Base-by-base conservation (phyloP, 768 basidiomycete genomes). In the Mycena floridula region DNA sequence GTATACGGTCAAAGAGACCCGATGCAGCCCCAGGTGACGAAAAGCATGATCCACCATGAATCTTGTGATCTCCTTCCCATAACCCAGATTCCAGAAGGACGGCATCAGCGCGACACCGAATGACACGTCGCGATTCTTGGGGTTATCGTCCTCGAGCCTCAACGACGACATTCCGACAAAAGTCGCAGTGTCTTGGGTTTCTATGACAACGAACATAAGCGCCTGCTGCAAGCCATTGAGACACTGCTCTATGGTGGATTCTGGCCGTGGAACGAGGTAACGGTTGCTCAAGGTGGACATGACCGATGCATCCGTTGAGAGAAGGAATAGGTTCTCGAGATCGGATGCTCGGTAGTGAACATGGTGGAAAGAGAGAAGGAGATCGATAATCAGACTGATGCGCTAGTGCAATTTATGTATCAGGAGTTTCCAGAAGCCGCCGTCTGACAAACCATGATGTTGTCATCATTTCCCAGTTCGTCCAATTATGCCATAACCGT, bases 1-100 rank as follows among this genome's bases (percentile, higher is more conserved):
- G 21, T 47, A 42, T 1, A 63, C 55, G 15, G 7, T 13, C 38
- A 65, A 45, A 6, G 57, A 59, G 3, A 66, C 47, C n/a, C 65
- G 52, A 48, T 64, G 61, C 25, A 64, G 18, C 13, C 52, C 58
- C 37, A 62, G 39, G 23, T 49, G 45, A 25, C 46, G 43, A 23
- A 60, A 55, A 11, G 51, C 56, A 37, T 59, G 55, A 23, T 52
- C 53, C 7, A 55, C 44, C 16, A 48, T 49, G 36, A 50, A 54
- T 43, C 13, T 36, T 16, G 53, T 48, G 7, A 39, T 42, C 41
- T 59, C 51, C 11, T 43, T 47, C 24, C 51, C 54, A 26, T 59
- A 61, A n/a, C 60, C 58, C 43, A 43, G 48, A 20, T 53, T 53
- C 57, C 52, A 63, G 18, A 54, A 51, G 16, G 51, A 28, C 18